Percentiles rank a stretch among this genome's conserved stretches.
Conservation (phyloP, 768 basidiomycete genomes). For the Lactarius deliciosus region DNA sequence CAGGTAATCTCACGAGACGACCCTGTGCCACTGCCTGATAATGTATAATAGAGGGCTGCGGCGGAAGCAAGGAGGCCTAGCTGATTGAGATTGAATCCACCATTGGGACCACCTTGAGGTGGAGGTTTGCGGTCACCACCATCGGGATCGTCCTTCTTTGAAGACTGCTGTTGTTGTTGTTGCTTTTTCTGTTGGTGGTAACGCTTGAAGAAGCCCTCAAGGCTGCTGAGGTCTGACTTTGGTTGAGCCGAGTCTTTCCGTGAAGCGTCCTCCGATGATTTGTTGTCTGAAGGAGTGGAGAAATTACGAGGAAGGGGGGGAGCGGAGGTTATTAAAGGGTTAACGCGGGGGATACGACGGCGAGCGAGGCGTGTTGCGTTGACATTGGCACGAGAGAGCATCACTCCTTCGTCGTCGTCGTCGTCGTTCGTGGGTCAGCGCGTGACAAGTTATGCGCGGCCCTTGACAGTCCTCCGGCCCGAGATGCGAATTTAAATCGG, state of each 20-base stretch:
- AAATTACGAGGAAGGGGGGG: constrained; percentile 17
- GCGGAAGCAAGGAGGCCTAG: constrained; percentile 56
- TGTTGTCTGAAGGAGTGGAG: constrained; percentile 26
- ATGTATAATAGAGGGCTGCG: constrained; percentile 64
- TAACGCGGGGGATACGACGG: constrained; percentile 18
- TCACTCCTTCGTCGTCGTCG: constrained; percentile 22
- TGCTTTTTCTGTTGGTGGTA: constrained; percentile 29
- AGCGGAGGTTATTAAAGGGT: background rate
- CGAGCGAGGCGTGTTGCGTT: constrained; percentile 25
- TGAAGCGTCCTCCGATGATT: constrained; percentile 25
- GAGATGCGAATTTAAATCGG: constrained; percentile 9
- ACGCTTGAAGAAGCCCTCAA: constrained; percentile 32
- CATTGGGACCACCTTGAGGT: constrained; percentile 46
- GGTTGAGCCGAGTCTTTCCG: constrained; percentile 2
- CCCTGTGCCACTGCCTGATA: constrained; percentile 47
- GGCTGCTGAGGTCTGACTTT: constrained; percentile 32
- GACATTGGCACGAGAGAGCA: constrained; percentile 28
- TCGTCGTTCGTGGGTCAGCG: constrained; percentile 13
- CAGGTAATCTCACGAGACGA: constrained; percentile 92
- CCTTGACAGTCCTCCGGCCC: background rate
- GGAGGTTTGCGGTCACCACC: constrained; percentile 47
- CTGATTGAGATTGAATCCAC: constrained; percentile 56
- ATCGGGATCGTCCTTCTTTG: constrained; percentile 37
- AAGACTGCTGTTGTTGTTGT: constrained; percentile 29
- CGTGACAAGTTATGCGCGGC: constrained; percentile 3